Evolutionary conservation across 2,329 filamentous ascomycete genomes (phyloP).

Genomic region (Mycosphaerelloides madeirae): DNA sequence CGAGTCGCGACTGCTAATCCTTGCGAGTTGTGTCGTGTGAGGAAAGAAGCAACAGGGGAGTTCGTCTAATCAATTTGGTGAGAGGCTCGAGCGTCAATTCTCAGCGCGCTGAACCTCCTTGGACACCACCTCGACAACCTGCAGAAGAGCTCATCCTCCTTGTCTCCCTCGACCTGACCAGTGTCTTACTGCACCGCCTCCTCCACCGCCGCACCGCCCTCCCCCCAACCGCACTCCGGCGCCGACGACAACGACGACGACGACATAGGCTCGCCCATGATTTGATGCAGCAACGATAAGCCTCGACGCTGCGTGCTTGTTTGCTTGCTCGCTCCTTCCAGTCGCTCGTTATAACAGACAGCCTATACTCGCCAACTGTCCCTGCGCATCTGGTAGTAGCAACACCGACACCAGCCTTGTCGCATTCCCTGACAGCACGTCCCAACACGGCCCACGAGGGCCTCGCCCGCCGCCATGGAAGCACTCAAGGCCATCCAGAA

Average conservation of each 20-base stretch:
- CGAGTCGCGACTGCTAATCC: too few relatives aligned
- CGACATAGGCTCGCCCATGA: neutral
- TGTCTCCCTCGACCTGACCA: too few relatives aligned
- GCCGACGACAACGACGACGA: too few relatives aligned
- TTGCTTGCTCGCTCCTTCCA: conserved; percentile 5
- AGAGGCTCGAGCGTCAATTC: too few relatives aligned
- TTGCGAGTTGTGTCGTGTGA: too few relatives aligned
- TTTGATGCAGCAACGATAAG: conserved; percentile 12
- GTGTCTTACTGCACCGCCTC: too few relatives aligned
- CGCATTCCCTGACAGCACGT: conserved; percentile 14
- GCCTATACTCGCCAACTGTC: too few relatives aligned
- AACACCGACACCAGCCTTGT: conserved; percentile 1
- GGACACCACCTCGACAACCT: neutral
- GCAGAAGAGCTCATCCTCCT: neutral
- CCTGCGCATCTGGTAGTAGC: neutral
- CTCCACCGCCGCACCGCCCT: neutral
- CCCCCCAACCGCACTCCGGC: too few relatives aligned
- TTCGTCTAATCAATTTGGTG: too few relatives aligned
- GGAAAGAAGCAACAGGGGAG: too few relatives aligned
- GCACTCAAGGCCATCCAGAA: conserved; percentile 41
- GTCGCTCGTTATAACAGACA: conserved; percentile 13
- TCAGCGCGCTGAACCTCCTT: too few relatives aligned
- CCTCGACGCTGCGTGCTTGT: neutral
- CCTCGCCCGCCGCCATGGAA: conserved; percentile 34
- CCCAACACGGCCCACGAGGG: conserved; percentile 17